phyloP scores from a whole-genome alignment of 2,329 filamentous ascomycete genomes.

The Aspergillus sergii region DNA sequence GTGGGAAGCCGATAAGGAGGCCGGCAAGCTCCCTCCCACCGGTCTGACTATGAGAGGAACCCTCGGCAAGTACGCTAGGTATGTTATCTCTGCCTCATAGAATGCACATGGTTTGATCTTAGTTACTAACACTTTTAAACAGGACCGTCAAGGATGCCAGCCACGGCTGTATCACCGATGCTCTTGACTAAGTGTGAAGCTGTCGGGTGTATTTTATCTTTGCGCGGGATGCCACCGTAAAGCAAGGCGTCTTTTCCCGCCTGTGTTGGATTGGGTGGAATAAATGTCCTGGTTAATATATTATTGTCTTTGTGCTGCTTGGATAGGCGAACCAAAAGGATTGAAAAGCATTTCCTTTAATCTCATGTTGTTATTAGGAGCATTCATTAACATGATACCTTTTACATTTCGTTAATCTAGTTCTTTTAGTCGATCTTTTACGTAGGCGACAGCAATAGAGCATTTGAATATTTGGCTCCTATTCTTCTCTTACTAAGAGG shows the following conservation, averaged over 20 bases:
- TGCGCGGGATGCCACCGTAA: background rate
- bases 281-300: background rate
- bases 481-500: too few relatives aligned
- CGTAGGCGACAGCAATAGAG: background rate
- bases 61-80: slow-evolving; percentile 68
- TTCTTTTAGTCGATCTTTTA: background rate
- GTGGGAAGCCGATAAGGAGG: slow-evolving; percentile 57
- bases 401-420: background rate
- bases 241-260: background rate
- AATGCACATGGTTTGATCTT: background rate
- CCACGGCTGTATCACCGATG: slow-evolving; percentile 52
- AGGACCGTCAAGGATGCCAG: slow-evolving; percentile 50
- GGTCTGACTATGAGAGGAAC: slow-evolving; percentile 64
- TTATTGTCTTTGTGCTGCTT: background rate
- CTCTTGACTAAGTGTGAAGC: slow-evolving; percentile 32
- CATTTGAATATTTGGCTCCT: too few relatives aligned
- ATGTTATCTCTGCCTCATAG: slow-evolving; percentile 19
- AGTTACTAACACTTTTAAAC: slow-evolving; percentile 3
- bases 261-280: background rate
- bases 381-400: background rate
- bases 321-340: slow-evolving; percentile 7
- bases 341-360: slow-evolving; percentile 1
- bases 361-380: slow-evolving; percentile 1
- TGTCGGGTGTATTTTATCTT: slow-evolving; percentile 10
- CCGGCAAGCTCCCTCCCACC: slow-evolving; percentile 51